Conservation (phyloP, 2,329 filamentous ascomycete species). For the Botrytis tulipae region DNA sequence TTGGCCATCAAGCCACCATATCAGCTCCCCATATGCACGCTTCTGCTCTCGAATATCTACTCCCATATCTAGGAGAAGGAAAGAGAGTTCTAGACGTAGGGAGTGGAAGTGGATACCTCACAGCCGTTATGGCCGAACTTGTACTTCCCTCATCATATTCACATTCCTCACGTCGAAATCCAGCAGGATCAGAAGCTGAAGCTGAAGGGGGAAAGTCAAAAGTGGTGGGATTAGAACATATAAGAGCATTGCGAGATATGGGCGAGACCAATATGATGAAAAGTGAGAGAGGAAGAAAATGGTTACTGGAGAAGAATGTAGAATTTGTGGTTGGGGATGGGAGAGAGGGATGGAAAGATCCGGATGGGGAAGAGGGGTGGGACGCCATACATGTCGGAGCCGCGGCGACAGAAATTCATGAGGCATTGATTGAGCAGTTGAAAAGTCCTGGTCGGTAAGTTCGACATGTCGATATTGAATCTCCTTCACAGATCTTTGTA, state of each 20-base stretch:
- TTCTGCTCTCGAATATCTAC: constrained; percentile 60
- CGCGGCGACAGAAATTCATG: constrained; percentile 71
- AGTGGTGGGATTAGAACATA: constrained; percentile 75
- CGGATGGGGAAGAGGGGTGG: constrained; percentile 57
- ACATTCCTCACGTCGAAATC: neutral
- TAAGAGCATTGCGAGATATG: constrained; percentile 59
- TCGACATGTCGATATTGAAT: neutral
- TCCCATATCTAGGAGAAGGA: constrained; percentile 52
- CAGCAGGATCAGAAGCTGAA: neutral
- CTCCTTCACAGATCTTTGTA: neutral
- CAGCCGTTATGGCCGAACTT: constrained; percentile 75
- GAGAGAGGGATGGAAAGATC: constrained; percentile 58
- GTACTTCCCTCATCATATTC: constrained; percentile 18
- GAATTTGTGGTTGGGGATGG: constrained; percentile 76
- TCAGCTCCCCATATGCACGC: constrained; percentile 74
- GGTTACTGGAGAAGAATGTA: constrained; percentile 65
- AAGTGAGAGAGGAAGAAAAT: constrained; percentile 52
- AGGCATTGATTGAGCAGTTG: constrained; percentile 72
- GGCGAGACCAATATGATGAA: constrained; percentile 66
- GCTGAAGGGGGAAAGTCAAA: constrained; percentile 34
- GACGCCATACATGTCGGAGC: constrained; percentile 97
- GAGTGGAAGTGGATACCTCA: constrained; percentile 78
- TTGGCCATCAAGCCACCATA: constrained; percentile 67
- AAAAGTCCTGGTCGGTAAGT: constrained; percentile 66
- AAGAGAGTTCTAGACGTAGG: constrained; percentile 69